Evolutionary conservation across 371 early-diverging fungal genomes (phyloP).

Genomic region (Circinella minor): DNA sequence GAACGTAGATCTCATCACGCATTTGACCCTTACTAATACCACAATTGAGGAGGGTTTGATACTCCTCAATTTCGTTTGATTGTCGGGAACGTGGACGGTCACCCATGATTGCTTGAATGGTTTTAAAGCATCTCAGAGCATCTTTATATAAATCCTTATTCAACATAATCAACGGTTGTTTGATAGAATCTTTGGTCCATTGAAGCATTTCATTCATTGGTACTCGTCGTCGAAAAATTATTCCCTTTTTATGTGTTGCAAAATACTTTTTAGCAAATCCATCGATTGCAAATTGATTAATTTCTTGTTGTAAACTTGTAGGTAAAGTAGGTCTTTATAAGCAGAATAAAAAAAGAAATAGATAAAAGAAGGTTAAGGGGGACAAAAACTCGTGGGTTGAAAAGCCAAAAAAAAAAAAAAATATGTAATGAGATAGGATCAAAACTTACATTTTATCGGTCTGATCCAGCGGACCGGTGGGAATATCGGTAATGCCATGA

Average conservation of each 20-base stretch:
- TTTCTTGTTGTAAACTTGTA: conserved; percentile 67
- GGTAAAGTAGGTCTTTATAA: conserved; percentile 56
- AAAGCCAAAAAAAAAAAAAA: background rate
- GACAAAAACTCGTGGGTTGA: background rate
- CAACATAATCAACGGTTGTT: conserved; percentile 82
- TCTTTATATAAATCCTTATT: conserved; percentile 84
- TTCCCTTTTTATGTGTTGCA: conserved; percentile 85
- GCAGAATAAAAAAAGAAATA: background rate
- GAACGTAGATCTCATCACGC: conserved; percentile 95
- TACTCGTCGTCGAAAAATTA: conserved; percentile 77
- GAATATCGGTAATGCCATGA: conserved; percentile 7
- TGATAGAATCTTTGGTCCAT: conserved; percentile 81
- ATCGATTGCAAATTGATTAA: conserved; percentile 83
- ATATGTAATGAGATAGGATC: background rate
- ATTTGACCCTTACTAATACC: conserved; percentile 81
- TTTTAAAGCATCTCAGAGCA: conserved; percentile 84
- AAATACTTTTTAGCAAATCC: conserved; percentile 94
- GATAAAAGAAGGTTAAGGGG: background rate
- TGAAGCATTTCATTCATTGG: conserved; percentile 89
- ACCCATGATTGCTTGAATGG: conserved; percentile 86
- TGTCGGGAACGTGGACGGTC: conserved; percentile 57
- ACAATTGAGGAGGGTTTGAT: conserved; percentile 75
- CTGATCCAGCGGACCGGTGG: conserved; percentile 18
- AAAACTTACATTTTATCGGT: conserved; percentile 20
- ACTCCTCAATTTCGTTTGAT: conserved; percentile 57